A percentile compares a stretch with the other conserved stretches of the same genome.
Conservation (phyloP, 2,329 filamentous ascomycete genomes). For the Cladosporium colombiae region DNA sequence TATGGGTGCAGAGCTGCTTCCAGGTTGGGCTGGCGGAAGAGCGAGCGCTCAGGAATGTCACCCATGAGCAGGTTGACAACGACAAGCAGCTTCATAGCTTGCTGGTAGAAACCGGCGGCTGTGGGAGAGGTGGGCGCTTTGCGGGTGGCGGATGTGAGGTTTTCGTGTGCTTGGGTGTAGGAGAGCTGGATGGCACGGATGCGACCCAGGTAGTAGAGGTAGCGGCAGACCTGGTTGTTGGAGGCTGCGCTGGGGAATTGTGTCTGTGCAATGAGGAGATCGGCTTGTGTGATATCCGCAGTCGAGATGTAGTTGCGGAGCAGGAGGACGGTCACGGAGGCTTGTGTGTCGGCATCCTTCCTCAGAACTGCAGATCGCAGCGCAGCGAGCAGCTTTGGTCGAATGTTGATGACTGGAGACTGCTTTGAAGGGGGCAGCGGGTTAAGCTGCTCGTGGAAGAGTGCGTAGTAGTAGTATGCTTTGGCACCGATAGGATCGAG, state of each 20-base stretch:
- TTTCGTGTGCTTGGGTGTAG: conserved; percentile 95
- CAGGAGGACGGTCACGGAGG: conserved; percentile 89
- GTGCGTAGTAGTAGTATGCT: conserved; percentile 96
- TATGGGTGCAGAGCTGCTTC: conserved; percentile 90
- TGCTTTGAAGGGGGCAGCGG: conserved; percentile 86
- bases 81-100: conserved; percentile 91
- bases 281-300: conserved; percentile 94
- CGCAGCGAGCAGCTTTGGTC: conserved; percentile 81
- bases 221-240: conserved; percentile 97
- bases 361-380: conserved; percentile 93
- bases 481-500: conserved; percentile 91
- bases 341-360: conserved; percentile 97
- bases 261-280: conserved; percentile 92
- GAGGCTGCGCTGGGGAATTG: conserved; percentile 91
- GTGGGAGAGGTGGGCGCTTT: conserved; percentile 90
- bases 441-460: conserved; percentile 89
- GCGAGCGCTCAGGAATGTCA: conserved; percentile 91
- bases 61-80: conserved; percentile 98
- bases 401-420: conserved; percentile 82
- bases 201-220: conserved; percentile 94
- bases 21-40: conserved; percentile 86
- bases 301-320: conserved; percentile 95
- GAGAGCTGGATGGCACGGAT: conserved; percentile 95
- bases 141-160: conserved; percentile 87
- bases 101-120: conserved; percentile 92